Conservation (phyloP, 768 basidiomycete species). For the Lyophyllum shimeji region DNA sequence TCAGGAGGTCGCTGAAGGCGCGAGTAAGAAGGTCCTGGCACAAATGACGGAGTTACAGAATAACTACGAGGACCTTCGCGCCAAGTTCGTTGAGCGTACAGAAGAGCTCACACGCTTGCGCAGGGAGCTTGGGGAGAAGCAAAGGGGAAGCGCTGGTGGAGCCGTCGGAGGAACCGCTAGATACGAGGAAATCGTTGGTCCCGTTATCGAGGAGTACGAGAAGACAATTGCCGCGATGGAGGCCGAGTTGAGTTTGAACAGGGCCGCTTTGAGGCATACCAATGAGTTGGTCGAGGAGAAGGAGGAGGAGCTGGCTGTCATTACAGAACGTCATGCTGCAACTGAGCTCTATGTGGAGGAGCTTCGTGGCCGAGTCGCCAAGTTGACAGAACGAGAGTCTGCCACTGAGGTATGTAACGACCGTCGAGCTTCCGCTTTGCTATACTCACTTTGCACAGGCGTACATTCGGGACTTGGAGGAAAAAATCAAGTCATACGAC, state of each 20-base stretch:
- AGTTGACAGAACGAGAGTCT: constrained; percentile 84
- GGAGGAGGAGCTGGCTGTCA: constrained; percentile 69
- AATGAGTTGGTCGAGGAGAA: constrained; percentile 94
- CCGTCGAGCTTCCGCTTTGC: constrained; percentile 8
- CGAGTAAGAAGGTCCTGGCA: constrained; percentile 73
- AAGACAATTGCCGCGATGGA: constrained; percentile 95
- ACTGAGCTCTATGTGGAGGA: constrained; percentile 90
- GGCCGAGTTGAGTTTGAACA: constrained; percentile 83
- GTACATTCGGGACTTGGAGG: constrained; percentile 91
- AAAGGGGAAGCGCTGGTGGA: constrained; percentile 58
- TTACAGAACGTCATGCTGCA: constrained; percentile 69
- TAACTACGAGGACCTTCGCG: constrained; percentile 82
- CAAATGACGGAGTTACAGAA: constrained; percentile 84
- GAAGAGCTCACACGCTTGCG: constrained; percentile 83
- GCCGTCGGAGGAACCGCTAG: constrained; percentile 68
- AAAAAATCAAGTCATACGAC: constrained; percentile 83
- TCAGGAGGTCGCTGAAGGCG: constrained; percentile 49
- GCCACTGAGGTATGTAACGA: constrained; percentile 76
- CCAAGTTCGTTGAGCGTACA: constrained; percentile 84
- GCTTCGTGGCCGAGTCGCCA: constrained; percentile 73
- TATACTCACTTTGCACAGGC: constrained; percentile 47
- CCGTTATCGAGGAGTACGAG: constrained; percentile 98
- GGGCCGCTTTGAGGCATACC: constrained; percentile 84
- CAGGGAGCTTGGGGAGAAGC: constrained; percentile 75
- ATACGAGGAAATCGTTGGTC: constrained; percentile 93